Conservation (phyloP, 805 yeast species). For the Schwanniomyces vanrijiae region DNA sequence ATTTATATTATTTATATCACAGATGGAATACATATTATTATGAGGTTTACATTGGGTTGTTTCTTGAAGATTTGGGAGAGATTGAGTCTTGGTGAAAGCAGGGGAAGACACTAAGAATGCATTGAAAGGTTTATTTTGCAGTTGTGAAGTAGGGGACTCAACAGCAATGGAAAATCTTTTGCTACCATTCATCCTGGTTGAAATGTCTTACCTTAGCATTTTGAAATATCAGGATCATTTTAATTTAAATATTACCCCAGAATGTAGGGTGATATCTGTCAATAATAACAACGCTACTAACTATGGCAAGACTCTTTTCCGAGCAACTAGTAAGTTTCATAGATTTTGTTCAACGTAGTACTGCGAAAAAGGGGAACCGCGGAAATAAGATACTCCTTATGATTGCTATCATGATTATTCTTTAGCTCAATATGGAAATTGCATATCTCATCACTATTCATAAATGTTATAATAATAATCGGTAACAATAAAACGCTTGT, state of each 20-base stretch:
- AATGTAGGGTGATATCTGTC: neutral
- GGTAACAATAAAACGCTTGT: too few relatives aligned
- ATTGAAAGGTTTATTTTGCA: constrained; percentile 15
- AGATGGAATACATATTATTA: constrained; percentile 9
- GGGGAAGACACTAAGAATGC: constrained; percentile 17
- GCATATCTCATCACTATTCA: too few relatives aligned
- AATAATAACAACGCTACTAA: neutral
- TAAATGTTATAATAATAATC: too few relatives aligned
- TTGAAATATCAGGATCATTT: neutral
- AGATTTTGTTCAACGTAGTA: neutral
- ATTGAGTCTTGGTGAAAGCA: constrained; percentile 2
- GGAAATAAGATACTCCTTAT: neutral
- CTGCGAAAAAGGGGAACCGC: neutral
- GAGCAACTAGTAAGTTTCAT: neutral
- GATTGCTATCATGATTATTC: neutral
- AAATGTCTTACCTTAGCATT: neutral
- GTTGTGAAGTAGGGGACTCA: constrained; percentile 6
- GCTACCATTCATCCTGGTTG: neutral
- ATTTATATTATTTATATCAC: constrained; percentile 8
- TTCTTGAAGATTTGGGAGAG: constrained; percentile 7
- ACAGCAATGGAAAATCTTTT: constrained; percentile 17
- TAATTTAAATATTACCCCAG: neutral
- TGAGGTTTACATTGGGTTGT: neutral
- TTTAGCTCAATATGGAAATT: neutral
- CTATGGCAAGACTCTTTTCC: neutral